These are phyloP conservation scores for Scalesia atractyloides DNA, from an alignment of 129 eudicot genomes.

Conservation along the genomic window DNA sequence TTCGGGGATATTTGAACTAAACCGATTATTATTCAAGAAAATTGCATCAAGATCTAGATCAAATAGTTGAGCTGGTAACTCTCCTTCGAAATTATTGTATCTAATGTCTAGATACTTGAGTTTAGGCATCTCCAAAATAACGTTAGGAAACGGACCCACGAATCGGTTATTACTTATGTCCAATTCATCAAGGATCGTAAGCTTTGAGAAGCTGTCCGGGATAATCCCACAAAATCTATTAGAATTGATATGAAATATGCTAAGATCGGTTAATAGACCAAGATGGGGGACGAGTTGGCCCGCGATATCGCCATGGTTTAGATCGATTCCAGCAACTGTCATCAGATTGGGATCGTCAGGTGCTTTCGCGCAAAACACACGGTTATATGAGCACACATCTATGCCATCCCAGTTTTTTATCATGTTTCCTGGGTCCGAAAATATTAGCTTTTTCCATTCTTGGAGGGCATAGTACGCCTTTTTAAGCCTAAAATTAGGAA, in stretches of 20 bases:
- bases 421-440: slow-evolving; percentile 59
- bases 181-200: slow-evolving; percentile 51
- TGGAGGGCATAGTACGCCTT: slow-evolving; percentile 68
- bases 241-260: slow-evolving; percentile 67
- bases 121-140: slow-evolving; percentile 45
- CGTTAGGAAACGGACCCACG: slow-evolving; percentile 65
- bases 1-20: slow-evolving; percentile 60
- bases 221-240: slow-evolving; percentile 73
- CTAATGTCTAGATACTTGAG: slow-evolving; percentile 70
- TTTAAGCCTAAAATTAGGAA: slow-evolving; percentile 56
- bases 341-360: slow-evolving; percentile 43
- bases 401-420: slow-evolving; percentile 62
- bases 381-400: slow-evolving; percentile 71
- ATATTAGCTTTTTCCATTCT: slow-evolving; percentile 61
- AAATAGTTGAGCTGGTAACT: slow-evolving; percentile 57
- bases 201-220: slow-evolving; percentile 47
- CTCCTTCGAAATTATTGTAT: slow-evolving; percentile 68
- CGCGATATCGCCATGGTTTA: slow-evolving; percentile 70
- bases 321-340: slow-evolving; percentile 69
- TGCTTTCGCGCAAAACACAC: slow-evolving; percentile 64
- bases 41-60: slow-evolving; percentile 71
- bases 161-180: slow-evolving; percentile 83
- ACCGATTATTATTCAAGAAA: slow-evolving; percentile 66
- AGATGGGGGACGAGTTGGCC: slow-evolving; percentile 63
- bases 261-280: slow-evolving; percentile 58